Conservation (phyloP, 129 eudicot genomes). For the Flaveria bidentis region DNA sequence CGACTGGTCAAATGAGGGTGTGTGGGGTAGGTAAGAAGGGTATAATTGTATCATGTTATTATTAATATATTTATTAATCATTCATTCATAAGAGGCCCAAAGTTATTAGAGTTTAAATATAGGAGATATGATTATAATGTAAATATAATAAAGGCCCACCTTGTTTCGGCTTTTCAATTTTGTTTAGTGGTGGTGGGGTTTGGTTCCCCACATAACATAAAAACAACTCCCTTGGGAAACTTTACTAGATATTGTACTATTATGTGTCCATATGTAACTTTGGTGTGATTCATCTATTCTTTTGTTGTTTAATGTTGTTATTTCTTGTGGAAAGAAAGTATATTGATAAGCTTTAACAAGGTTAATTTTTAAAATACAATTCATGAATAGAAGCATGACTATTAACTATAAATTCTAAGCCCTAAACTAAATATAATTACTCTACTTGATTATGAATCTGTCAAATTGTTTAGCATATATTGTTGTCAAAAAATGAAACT, state of each 20-base stretch:
- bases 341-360: not conserved
- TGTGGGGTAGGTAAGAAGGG: conserved; percentile 30
- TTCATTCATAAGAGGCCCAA: conserved; percentile 30
- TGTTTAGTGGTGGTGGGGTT: conserved; percentile 9
- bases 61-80: not conserved
- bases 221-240: conserved; percentile 20
- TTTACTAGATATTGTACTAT: conserved; percentile 14
- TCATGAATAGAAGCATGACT: not conserved
- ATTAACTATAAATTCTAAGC: not conserved
- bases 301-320: not conserved
- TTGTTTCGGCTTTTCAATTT: conserved; percentile 4
- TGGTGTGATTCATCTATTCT: not conserved
- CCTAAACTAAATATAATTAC: not conserved
- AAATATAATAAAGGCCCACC: conserved; percentile 25
- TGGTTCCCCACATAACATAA: conserved; percentile 18
- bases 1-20: conserved; percentile 24
- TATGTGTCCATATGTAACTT: not conserved
- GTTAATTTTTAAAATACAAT: not conserved
- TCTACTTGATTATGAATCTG: not conserved
- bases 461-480: too few species aligned
- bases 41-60: conserved; percentile 20
- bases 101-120: conserved; percentile 10
- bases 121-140: conserved; percentile 25
- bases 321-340: not conserved
- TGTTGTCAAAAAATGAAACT: too few species aligned